Base-by-base conservation (phyloP, 306 rosid genomes). In the Cicer chorassanicum region DNA sequence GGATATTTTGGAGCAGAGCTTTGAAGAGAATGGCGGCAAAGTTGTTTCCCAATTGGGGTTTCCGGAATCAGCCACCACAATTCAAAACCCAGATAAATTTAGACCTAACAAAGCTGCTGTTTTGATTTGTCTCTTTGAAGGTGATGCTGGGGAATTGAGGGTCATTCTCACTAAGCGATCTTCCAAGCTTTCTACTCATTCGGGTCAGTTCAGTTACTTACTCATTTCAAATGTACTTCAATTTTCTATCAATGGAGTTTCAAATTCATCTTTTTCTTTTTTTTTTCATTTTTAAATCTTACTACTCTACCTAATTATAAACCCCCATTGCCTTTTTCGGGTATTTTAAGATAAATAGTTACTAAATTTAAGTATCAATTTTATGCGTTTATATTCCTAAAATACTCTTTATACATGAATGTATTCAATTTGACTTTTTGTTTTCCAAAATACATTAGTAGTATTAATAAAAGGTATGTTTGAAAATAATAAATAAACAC, bases 151-250 rank as follows among this genome's bases (percentile, higher is more conserved):
- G 16, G 97, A 94, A 71, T 85, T 94, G 5, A 86, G 98, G 16
- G 98, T 94, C 36, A 83, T 94, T 50, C 91, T 94, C 75, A 94
- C 97, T 45, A 91, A 90, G 65, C 93, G 98, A 4, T 87, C 97
- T 16, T 87, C 93, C 15, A 48, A 71, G 73, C 82, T 91, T 7
- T 90, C 96, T 70, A 74, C 93, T 83, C 98, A 94, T 74, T 90
- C 98, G 34, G 98, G 98, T 94, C 51, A 21, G 88, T 89, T 42
- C 12, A 46, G 1, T 72, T 72, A 6, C 54, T 65, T 12, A 14
- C 36, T 39, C 1, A 4, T 72, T 73, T 73, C 19, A 45, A 65
- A 24, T 65, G 60, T 44, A 3, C 8, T 36, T 53, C 5, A 50
- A 8, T 44, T 54, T 54, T 63, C 16, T 6, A 11, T 38, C 9